A percentile compares a stretch with the other conserved stretches of the same genome.
These are phyloP conservation scores for Lactifluus volemus DNA, from an alignment of 768 basidiomycete genomes.

Conservation along the genomic window DNA sequence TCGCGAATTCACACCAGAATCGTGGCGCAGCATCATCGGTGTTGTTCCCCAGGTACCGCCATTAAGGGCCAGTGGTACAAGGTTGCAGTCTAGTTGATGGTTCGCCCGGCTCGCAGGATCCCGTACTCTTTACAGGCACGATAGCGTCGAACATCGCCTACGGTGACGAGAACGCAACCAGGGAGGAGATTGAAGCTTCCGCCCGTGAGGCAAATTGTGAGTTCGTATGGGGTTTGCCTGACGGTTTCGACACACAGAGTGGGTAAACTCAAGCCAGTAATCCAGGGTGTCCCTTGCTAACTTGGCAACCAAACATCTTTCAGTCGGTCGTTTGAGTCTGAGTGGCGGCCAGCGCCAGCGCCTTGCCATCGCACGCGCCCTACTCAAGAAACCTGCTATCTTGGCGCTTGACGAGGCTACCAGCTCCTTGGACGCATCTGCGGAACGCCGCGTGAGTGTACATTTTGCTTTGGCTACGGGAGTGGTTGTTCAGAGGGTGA, in stretches of 20 bases:
- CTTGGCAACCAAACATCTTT: background rate
- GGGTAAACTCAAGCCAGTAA: constrained; percentile 23
- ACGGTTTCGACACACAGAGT: constrained; percentile 93
- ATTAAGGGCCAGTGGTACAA: background rate
- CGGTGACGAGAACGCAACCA: constrained; percentile 64
- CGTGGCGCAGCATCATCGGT: constrained; percentile 84
- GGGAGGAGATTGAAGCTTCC: constrained; percentile 79
- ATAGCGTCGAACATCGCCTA: constrained; percentile 94
- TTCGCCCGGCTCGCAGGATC: constrained; percentile 38
- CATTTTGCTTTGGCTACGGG: background rate
- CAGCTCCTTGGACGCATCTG: constrained; percentile 80
- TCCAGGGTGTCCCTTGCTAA: background rate
- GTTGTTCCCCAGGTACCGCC: constrained; percentile 73
- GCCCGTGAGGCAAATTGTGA: constrained; percentile 92
- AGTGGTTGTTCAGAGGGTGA: background rate
- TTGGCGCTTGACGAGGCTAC: constrained; percentile 88
- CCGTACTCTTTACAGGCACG: constrained; percentile 84
- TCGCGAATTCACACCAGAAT: constrained; percentile 71
- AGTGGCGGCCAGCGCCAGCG: constrained; percentile 79
- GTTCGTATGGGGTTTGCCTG: constrained; percentile 90
- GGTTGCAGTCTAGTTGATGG: background rate
- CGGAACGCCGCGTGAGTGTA: constrained; percentile 61
- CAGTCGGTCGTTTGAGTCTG: constrained; percentile 61
- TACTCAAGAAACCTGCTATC: constrained; percentile 83
- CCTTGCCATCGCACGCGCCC: constrained; percentile 75